These are phyloP conservation scores for Tricholoma hemisulphureum DNA, from an alignment of 768 basidiomycete genomes.

Conservation along the genomic window DNA sequence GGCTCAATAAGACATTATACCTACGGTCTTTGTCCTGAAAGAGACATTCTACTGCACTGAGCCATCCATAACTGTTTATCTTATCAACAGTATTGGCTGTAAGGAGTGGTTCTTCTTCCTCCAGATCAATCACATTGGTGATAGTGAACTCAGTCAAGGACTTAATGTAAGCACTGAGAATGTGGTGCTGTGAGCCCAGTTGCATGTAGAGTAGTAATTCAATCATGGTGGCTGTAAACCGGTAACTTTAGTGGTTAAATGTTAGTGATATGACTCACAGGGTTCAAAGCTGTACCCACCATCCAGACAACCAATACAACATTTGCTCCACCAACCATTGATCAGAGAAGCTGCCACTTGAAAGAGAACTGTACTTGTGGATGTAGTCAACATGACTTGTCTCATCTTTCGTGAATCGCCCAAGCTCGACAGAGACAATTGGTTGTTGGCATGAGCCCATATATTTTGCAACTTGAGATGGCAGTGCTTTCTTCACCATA, in stretches of 20 bases:
- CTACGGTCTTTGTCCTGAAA: neutral
- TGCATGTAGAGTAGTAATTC: conserved; percentile 14
- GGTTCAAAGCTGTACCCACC: neutral
- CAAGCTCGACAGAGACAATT: conserved; percentile 9
- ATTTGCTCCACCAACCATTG: conserved; percentile 17
- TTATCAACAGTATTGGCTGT: neutral
- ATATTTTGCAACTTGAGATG: conserved; percentile 5
- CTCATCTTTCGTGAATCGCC: conserved; percentile 2
- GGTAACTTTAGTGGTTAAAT: conserved; percentile 9
- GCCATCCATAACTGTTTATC: neutral
- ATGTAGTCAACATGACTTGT: conserved; percentile 4
- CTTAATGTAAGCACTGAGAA: conserved; percentile 13
- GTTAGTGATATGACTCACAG: neutral
- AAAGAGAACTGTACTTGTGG: conserved; percentile 3
- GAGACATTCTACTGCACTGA: neutral
- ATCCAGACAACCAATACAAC: conserved; percentile 13
- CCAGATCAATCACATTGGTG: conserved; percentile 17
- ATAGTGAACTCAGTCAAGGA: conserved; percentile 16
- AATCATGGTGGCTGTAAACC: conserved; percentile 17
- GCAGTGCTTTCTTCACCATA: conserved; percentile 7
- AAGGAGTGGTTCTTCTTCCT: conserved; percentile 12
- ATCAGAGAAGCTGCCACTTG: neutral
- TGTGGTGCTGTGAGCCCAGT: conserved; percentile 13
- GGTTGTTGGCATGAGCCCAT: neutral
- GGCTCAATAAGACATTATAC: neutral